These are phyloP conservation scores for Grosmannia huntii DNA, from an alignment of 2,329 filamentous ascomycete species.

Conservation along the genomic window DNA sequence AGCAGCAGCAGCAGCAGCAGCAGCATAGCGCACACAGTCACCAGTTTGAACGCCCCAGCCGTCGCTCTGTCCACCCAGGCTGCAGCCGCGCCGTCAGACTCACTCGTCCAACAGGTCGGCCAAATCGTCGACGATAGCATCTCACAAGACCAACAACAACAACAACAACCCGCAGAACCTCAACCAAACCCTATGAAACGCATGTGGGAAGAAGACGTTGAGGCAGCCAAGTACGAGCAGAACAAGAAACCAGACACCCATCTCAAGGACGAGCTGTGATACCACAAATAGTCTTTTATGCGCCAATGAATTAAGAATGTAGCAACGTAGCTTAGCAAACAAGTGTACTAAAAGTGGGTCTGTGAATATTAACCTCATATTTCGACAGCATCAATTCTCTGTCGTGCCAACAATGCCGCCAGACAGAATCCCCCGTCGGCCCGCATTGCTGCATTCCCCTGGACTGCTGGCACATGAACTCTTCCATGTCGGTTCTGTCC, in stretches of 20 bases:
- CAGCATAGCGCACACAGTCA: background rate
- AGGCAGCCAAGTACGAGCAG: conserved; percentile 10
- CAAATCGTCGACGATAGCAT: background rate
- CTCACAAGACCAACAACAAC: background rate
- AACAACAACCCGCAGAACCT: background rate
- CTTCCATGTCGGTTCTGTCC: background rate
- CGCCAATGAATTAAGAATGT: too few relatives aligned
- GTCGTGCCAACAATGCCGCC: background rate
- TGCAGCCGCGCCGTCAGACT: background rate
- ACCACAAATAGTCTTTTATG: too few relatives aligned
- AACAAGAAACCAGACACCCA: background rate
- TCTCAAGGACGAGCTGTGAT: conserved; percentile 18
- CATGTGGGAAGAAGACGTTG: conserved; percentile 39
- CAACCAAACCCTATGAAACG: conserved; percentile 47
- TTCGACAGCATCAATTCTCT: too few relatives aligned
- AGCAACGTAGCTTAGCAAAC: too few relatives aligned
- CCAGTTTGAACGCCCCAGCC: too few relatives aligned
- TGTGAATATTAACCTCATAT: too few relatives aligned
- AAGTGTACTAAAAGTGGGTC: too few relatives aligned
- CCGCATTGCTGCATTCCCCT: background rate
- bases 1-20: conserved; percentile 6
- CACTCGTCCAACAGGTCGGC: conserved; percentile 3
- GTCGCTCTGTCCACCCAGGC: background rate
- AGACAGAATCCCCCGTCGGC: background rate
- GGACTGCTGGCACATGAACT: background rate